A percentile compares a stretch with the other conserved stretches of the same genome.
Conservation (phyloP, 257 asterid genomes). For the Solanum arcanum region DNA sequence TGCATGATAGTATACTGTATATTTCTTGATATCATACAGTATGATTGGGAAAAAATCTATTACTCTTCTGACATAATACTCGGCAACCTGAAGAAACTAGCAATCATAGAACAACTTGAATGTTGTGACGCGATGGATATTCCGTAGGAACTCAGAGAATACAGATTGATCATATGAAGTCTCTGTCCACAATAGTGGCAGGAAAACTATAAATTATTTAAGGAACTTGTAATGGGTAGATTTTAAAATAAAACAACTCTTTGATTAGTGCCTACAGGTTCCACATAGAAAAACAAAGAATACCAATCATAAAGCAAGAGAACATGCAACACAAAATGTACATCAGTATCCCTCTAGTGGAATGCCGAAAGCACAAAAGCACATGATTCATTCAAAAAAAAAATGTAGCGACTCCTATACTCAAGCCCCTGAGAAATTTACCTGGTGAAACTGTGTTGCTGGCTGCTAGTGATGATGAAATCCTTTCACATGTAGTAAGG, state of each 20-base stretch:
- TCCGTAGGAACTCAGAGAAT: background rate
- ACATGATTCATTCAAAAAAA: background rate
- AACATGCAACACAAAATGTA: background rate
- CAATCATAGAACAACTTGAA: too few species aligned
- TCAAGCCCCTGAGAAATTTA: conserved; percentile 17
- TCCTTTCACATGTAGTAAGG: conserved; percentile 13
- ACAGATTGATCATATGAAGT: background rate
- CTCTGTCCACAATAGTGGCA: background rate
- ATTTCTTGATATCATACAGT: background rate
- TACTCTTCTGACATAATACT: background rate
- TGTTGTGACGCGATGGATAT: background rate
- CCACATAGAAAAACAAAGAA: background rate
- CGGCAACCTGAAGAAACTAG: too few species aligned
- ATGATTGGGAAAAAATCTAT: background rate
- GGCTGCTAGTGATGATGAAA: conserved; percentile 25
- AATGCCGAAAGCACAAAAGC: background rate
- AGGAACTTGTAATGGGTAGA: background rate
- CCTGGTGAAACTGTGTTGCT: conserved; percentile 54
- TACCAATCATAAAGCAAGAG: background rate
- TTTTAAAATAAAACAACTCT: background rate
- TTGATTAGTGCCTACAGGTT: background rate
- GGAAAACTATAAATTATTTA: background rate
- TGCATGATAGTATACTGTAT: background rate
- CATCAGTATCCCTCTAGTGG: background rate
- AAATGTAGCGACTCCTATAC: background rate